Evolutionary conservation across 305 asterid species (phyloP).

Genomic region (Striga hermonthica): DNA sequence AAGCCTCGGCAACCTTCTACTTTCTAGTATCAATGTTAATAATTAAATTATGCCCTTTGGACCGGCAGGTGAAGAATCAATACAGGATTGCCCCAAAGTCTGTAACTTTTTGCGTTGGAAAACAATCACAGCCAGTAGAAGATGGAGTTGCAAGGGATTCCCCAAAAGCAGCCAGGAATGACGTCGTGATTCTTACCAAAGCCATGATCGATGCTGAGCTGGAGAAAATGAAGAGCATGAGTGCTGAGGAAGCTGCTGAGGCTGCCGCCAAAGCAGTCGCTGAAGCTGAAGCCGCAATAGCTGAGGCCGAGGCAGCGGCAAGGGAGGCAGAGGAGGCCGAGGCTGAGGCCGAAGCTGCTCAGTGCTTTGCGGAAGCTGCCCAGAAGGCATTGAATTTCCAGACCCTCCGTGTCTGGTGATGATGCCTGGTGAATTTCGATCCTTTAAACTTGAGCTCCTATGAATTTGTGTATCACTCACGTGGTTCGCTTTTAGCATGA

Average conservation of each 20-base stretch:
- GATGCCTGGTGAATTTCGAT: not conserved
- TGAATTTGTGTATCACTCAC: too few relatives aligned
- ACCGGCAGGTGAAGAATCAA: constrained; percentile 72
- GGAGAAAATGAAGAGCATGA: constrained; percentile 81
- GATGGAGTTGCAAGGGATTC: constrained; percentile 42
- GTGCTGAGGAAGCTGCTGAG: constrained; percentile 69
- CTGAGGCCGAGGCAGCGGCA: constrained; percentile 85
- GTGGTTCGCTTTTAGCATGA: too few relatives aligned
- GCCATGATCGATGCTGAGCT: constrained; percentile 80
- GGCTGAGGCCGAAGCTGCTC: constrained; percentile 93
- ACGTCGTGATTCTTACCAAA: constrained; percentile 45
- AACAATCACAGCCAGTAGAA: constrained; percentile 37
- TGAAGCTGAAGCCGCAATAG: constrained; percentile 92
- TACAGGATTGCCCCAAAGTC: constrained; percentile 76
- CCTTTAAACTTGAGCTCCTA: not conserved
- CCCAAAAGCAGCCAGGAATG: constrained; percentile 38
- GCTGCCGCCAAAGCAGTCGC: constrained; percentile 89
- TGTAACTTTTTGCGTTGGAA: constrained; percentile 34
- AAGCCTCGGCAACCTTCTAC: too few relatives aligned
- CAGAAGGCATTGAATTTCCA: constrained; percentile 51
- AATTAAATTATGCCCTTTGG: constrained; percentile 5
- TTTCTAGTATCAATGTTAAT: too few relatives aligned
- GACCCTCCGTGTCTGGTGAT: constrained; percentile 65
- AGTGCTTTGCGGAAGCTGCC: constrained; percentile 79
- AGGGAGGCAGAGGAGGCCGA: constrained; percentile 94